Base-by-base conservation (phyloP, 768 basidiomycete species). In the Boletus reticulatus region DNA sequence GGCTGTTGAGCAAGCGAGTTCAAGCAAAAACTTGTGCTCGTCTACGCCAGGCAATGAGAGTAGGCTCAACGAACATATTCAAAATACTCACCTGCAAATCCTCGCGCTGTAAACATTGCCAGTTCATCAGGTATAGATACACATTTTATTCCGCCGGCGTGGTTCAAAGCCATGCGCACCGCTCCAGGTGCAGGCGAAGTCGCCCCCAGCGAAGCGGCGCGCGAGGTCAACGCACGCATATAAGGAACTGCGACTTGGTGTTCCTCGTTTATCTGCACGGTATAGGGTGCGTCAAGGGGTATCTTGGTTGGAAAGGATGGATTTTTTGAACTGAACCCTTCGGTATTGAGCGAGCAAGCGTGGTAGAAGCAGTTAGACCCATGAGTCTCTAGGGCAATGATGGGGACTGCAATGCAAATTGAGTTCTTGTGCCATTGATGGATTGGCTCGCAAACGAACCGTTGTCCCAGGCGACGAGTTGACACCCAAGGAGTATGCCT, bases 321-420 rank as follows among this genome's bases (percentile, higher is more conserved):
- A 51, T 67, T 73, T 39, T 70, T 64, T 3, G 65, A 71, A n/a
- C 62, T 63, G 52, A 72, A 72, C 0, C 61, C 63, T 31, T 61
- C 59, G 0, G 72, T 67, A 61, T 86, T 91, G 46, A 87, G 72
- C n/a, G 80, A 76, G 59, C 84, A 75, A 24, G 88, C 84, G 58
- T 84, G 80, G 67, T 88, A 85, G 71, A 91, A 89, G 64, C 85
- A 89, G 63, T 88, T 80, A 2, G 85, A 81, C 0, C 89, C 89
- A 47, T 79, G 79, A 1, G 89, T 90, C 69, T 87, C 89, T 11
- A 91, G 64, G 4, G 83, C 77, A 16, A 90, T 70, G 50, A 92
- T 67, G 0, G 85, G 84, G 12, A 91, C 89, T 81, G 57, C 43
- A 45, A n/a, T n/a, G 43, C 20, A 0, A 48, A 22, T 45, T 56